A percentile compares a stretch with the other conserved stretches of the same genome.
These are phyloP conservation scores for Penicillium olsonii DNA, from an alignment of 2,329 filamentous ascomycete genomes.

Conservation along the genomic window DNA sequence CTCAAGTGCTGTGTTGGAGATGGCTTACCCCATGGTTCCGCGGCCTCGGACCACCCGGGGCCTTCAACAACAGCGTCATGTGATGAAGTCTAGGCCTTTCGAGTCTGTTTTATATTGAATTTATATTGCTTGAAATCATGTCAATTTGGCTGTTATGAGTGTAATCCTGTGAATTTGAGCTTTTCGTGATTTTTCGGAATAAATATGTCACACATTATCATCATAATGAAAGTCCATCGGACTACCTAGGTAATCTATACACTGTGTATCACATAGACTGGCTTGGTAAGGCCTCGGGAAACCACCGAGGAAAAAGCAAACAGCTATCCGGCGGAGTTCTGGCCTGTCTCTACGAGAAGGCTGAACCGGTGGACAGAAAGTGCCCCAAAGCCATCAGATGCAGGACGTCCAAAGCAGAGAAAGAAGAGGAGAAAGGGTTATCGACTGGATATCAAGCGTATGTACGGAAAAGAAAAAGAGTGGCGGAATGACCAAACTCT, in stretches of 20 bases:
- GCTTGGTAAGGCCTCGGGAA: not conserved
- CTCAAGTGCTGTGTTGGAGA: not conserved
- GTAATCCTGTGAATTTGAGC: not conserved
- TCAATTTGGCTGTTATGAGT: not conserved
- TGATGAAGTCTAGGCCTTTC: not conserved
- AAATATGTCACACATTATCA: constrained; percentile 10
- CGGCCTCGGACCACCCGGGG: constrained; percentile 2
- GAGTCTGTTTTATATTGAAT: not conserved
- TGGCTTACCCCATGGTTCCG: constrained; percentile 6
- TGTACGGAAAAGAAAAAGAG: constrained; percentile 21
- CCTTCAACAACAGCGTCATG: constrained; percentile 3
- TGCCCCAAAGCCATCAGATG: not conserved
- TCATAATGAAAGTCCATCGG: constrained; percentile 14
- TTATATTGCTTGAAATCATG: not conserved
- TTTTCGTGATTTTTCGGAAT: not conserved
- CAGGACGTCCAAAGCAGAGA: not conserved
- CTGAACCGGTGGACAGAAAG: not conserved
- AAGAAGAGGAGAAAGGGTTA: constrained; percentile 12
- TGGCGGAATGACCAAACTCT: constrained; percentile 7
- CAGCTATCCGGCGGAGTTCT: not conserved
- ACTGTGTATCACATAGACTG: constrained; percentile 7
- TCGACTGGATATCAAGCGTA: constrained; percentile 27
- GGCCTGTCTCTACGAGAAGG: constrained; percentile 4
- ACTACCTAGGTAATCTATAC: constrained; percentile 23
- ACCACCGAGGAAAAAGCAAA: not conserved